Evolutionary conservation across 2,329 filamentous ascomycete genomes (phyloP), one percentile per base, ranked within the genome.

Genomic region (Ophiostoma triangulosporum): DNA sequence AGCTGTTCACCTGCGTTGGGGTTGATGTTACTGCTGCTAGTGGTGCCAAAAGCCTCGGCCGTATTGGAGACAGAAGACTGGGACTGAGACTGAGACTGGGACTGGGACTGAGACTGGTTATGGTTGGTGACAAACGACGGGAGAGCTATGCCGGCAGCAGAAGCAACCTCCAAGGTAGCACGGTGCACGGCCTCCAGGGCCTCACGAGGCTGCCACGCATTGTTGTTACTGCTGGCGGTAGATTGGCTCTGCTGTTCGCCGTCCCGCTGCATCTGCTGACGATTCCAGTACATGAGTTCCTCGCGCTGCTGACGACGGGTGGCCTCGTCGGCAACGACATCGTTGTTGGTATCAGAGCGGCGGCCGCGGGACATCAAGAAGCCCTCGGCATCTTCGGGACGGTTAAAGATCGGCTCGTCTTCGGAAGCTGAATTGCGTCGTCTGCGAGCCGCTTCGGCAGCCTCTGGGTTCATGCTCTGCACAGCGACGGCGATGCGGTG

Each of bases 241-340:
- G 48, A 29, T 14, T 55, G 57, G 17, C 54, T 54, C 32, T 57
- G 59, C 15, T 45, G 20, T 26, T 45, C 58, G 56, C 55, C 48
- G 52, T 69, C 63, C 52, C 71, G 63, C 63, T 75, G 75, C 62
- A 74, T 69, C 50, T 69, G 74, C 31, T 79, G 58, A 3, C 74
- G 70, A 61, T 84, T 84, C 80, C 80, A 84, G 60, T 81, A 83
- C 65, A 83, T 69, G 56, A 84, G 63, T 64, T 84, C 80, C 60
- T 83, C 80, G 35, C 80, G 73, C 63, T 84, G 80, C 55, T 77
- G 70, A 59, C 75, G 74, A 52, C 76, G 73, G 22, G 73, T 76
- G 58, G 79, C 80, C 51, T 82, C 78, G 59, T 84, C 80, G 53
- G 78, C 80, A 32, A 81, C 80, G 22, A 83, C 73, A 15, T 70